A percentile compares a stretch with the other conserved stretches of the same genome.
These are phyloP conservation scores for Cryptosporidium ryanae DNA, from an alignment of 169 alveolate genomes.

Conservation along the genomic window DNA sequence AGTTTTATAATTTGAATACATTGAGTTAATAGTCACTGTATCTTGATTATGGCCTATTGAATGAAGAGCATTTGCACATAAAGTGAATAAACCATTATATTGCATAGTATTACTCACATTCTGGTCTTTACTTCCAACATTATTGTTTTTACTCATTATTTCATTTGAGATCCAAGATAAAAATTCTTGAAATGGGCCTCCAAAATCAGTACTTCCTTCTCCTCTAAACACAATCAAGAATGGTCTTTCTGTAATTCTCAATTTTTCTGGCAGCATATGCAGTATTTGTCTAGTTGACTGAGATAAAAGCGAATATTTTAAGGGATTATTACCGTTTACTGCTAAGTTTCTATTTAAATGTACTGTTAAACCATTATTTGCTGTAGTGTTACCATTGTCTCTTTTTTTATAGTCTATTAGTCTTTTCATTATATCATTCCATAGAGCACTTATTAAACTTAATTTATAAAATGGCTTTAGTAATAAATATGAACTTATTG, in stretches of 20 bases:
- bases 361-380: slow-evolving; percentile 66
- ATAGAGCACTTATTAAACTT: slow-evolving; percentile 27
- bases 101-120: background rate
- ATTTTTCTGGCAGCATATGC: slow-evolving; percentile 77
- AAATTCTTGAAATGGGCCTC: slow-evolving; percentile 93
- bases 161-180: slow-evolving; percentile 88
- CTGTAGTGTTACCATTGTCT: slow-evolving; percentile 36
- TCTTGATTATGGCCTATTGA: slow-evolving; percentile 90
- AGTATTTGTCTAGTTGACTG: slow-evolving; percentile 83
- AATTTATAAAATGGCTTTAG: slow-evolving; percentile 47
- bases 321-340: slow-evolving; percentile 78
- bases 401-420: slow-evolving; percentile 40
- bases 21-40: slow-evolving; percentile 79
- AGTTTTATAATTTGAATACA: slow-evolving; percentile 26
- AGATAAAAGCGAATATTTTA: slow-evolving; percentile 78
- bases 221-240: slow-evolving; percentile 91
- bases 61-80: slow-evolving; percentile 88
- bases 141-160: slow-evolving; percentile 84
- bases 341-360: slow-evolving; percentile 77
- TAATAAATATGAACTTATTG: slow-evolving; percentile 47
- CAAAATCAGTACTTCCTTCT: slow-evolving; percentile 93
- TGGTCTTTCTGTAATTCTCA: slow-evolving; percentile 88
- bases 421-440: slow-evolving; percentile 64
- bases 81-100: slow-evolving; percentile 76
- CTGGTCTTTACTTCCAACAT: background rate